A percentile compares a stretch with the other conserved stretches of the same genome.
Evolutionary conservation across 169 alveolate species (phyloP).

Genomic region (Cystoisospora suis): DNA sequence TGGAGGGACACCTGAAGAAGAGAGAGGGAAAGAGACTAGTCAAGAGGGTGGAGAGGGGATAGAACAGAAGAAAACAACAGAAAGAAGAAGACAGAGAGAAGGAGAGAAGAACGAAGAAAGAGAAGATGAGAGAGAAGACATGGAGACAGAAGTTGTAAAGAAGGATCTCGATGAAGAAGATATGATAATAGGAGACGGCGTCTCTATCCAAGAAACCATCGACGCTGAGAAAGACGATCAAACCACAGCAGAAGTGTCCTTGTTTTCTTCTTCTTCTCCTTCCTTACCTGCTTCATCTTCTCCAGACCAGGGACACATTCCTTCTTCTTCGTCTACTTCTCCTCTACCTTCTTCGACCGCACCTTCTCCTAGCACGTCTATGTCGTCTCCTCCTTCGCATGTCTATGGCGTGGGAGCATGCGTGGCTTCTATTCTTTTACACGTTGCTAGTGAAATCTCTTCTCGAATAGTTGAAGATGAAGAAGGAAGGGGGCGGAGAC

Average conservation of each 20-base stretch:
- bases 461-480: neutral
- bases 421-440: conserved; percentile 3
- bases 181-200: neutral
- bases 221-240: neutral
- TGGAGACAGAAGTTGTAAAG: neutral
- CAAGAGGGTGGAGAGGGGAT: neutral
- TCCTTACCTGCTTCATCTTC: neutral
- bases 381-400: neutral
- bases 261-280: neutral
- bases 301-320: no score
- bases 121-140: neutral
- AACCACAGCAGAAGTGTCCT: neutral
- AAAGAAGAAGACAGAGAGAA: neutral
- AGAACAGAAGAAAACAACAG: neutral
- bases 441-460: conserved; percentile 24
- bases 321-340: neutral
- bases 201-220: neutral
- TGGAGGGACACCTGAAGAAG: no score
- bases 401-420: neutral
- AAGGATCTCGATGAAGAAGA: neutral
- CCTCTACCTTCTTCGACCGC: neutral
- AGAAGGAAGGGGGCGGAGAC: neutral
- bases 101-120: neutral
- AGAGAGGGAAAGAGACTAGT: neutral
- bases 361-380: neutral